Evolutionary conservation across 768 basidiomycete genomes (phyloP), one percentile per base, ranked within the genome.

Genomic region (Mycena olivaceomarginata): DNA sequence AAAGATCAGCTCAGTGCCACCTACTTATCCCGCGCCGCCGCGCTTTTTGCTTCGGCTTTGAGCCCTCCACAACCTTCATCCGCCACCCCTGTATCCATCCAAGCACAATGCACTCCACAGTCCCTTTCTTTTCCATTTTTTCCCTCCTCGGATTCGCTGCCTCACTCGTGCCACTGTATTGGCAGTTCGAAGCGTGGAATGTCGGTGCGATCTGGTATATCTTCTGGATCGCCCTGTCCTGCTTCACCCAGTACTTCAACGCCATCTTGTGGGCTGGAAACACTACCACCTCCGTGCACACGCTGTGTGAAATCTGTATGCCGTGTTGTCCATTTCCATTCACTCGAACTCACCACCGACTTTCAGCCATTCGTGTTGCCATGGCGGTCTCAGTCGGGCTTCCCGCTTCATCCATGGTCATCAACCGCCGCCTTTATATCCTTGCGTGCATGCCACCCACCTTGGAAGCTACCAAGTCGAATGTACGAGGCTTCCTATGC

Each of bases 271-370:
- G 93, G 93, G 83, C 82, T 63, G 86, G 87, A 25, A 89, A 86
- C 75, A 77, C 83, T 8, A 67, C 80, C 11, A 85, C 91, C 74
- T 70, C 31, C 16, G 85, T 88, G 0, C 92, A 91, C 0, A 84
- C 92, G 6, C 94, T 92, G 92, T 94, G 93, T 77, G 94, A 94
- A 72, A 94, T 94, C 20, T 84, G 94, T 94, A 60, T 57, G 85
- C 81, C 15, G 7, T 11, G 15, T 18, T 37, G 3, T 4, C 8
- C n/a, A 3, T 78, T 65, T 16, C 5, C 18, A 16, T 53, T n/a
- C 13, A 18, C 4, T 4, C 2, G 13, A 20, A 16, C 31, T 25
- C 0, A 48, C 15, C 43, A 48, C 15, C 22, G 41, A 41, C n/a
- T 15, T 70, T 2, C 45, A 70, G 70, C 70, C 11, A 70, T 70